These are phyloP conservation scores for Cyclocybe cylindracea DNA, from an alignment of 768 basidiomycete genomes.

Conservation along the genomic window DNA sequence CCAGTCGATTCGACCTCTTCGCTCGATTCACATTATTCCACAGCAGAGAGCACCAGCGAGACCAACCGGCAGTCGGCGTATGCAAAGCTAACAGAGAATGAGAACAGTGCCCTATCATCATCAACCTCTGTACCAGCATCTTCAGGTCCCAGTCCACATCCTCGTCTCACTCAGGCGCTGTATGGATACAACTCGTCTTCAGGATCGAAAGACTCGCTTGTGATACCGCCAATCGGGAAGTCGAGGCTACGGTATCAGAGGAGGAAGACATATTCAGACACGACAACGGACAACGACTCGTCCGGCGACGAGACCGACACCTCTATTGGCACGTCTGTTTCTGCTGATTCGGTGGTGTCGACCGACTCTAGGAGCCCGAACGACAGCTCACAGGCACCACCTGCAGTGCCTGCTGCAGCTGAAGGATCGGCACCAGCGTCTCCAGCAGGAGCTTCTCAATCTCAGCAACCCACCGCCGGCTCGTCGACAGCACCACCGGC, in stretches of 20 bases:
- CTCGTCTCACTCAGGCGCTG: slow-evolving; percentile 10
- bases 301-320: slow-evolving; percentile 46
- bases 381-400: neutral
- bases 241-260: neutral
- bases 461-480: neutral
- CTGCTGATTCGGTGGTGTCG: slow-evolving; percentile 18
- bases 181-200: slow-evolving; percentile 13
- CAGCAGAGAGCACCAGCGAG: slow-evolving; percentile 1
- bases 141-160: slow-evolving; percentile 2
- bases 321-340: slow-evolving; percentile 30
- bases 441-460: neutral
- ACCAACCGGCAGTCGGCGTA: slow-evolving; percentile 13
- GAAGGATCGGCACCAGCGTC: neutral
- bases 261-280: slow-evolving; percentile 12
- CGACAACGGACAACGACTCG: slow-evolving; percentile 30
- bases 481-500: slow-evolving; percentile 1
- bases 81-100: slow-evolving; percentile 8
- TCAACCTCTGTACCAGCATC: neutral
- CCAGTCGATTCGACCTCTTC: slow-evolving; percentile 10
- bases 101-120: neutral
- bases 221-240: slow-evolving; percentile 14
- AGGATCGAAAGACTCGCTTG: slow-evolving; percentile 24
- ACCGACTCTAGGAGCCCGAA: neutral
- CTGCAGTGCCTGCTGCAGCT: neutral
- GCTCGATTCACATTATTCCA: slow-evolving; percentile 9